Evolutionary conservation across 2,329 filamentous ascomycete genomes (phyloP), one percentile per base, ranked within the genome.

Genomic region (Hypomyces rosellus): DNA sequence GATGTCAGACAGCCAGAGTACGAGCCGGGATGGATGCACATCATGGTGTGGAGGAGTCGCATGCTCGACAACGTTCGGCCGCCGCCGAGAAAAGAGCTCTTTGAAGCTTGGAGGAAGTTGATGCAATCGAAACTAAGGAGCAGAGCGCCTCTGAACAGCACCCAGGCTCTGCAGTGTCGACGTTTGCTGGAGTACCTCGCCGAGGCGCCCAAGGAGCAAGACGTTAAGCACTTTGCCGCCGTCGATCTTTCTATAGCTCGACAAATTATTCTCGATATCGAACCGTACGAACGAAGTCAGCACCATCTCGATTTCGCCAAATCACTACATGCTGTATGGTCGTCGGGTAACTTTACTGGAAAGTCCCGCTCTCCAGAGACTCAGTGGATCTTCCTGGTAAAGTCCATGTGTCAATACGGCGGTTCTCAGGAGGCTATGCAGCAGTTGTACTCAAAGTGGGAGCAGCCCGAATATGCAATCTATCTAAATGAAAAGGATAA

Each of bases 11-110:
- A 81, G 18, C 74, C 83, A 46, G 76, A 83, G 59, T 72, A 84
- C 53, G 86, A 83, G 60, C 86, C 81, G 1, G 90, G 89, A 48
- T 80, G 90, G 61, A 81, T 82, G 56, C 78, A 77, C 14, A 80
- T 96, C 70, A 78, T 87, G 59, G 78, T 87, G 52, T 78, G 89
- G 65, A 73, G 79, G 47, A 80, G 80, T 57, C 78, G 81, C 53
- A 71, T 84, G 57, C 74, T 78, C 46, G 77, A 87, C 50, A 76
- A 79, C 46, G 73, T 83, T 34, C 80, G 89, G 34, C 78, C 81
- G 9, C 89, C 88, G 14, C 67, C 79, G 0, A 70, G 74, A 3
- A 65, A 74, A n/a, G 80, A 87, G 34, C 71, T 96, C 2, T 67
- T 81, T 1, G 72, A 78, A 34, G 88, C 86, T 5, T 84, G 87